Evolutionary conservation across 2,329 filamentous ascomycete species (phyloP).

Genomic region (Claviceps capensis): DNA sequence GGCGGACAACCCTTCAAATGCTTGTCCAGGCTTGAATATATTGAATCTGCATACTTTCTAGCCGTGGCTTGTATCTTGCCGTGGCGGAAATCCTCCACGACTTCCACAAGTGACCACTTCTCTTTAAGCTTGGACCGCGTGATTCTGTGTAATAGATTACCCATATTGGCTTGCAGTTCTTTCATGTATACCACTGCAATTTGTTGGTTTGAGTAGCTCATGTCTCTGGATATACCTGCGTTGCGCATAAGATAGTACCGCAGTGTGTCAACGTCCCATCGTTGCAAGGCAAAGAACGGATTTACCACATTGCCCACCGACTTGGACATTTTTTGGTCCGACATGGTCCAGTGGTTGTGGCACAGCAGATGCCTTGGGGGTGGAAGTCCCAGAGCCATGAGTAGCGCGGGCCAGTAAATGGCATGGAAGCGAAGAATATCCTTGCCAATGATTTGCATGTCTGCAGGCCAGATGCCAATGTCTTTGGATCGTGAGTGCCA

Average conservation of each 20-base stretch:
- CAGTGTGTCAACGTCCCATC: constrained; percentile 78
- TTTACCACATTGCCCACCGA: constrained; percentile 91
- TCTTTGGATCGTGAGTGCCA: constrained; percentile 53
- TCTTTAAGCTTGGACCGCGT: constrained; percentile 41
- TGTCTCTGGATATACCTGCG: constrained; percentile 63
- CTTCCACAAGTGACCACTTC: constrained; percentile 49
- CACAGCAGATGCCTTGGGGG: constrained; percentile 68
- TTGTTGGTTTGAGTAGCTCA: constrained; percentile 69
- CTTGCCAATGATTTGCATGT: constrained; percentile 89
- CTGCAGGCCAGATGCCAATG: constrained; percentile 68
- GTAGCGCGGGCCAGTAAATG: constrained; percentile 94
- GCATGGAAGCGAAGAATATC: constrained; percentile 95
- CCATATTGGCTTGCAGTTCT: constrained; percentile 60
- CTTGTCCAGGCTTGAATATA: constrained; percentile 15
- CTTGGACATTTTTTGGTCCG: constrained; percentile 89
- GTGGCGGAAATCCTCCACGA: constrained; percentile 28
- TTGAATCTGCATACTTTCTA: background rate
- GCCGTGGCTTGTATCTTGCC: constrained; percentile 12
- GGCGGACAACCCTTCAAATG: constrained; percentile 10
- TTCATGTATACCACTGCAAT: constrained; percentile 71
- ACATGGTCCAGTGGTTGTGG: constrained; percentile 93
- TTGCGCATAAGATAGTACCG: constrained; percentile 79
- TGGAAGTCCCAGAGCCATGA: constrained; percentile 75
- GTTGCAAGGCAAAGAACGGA: constrained; percentile 78
- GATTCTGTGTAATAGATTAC: constrained; percentile 65